Evolutionary conservation across 169 alveolate genomes (phyloP), one percentile per base, ranked within the genome.

Genomic region (Cardiosporidium cionae): DNA sequence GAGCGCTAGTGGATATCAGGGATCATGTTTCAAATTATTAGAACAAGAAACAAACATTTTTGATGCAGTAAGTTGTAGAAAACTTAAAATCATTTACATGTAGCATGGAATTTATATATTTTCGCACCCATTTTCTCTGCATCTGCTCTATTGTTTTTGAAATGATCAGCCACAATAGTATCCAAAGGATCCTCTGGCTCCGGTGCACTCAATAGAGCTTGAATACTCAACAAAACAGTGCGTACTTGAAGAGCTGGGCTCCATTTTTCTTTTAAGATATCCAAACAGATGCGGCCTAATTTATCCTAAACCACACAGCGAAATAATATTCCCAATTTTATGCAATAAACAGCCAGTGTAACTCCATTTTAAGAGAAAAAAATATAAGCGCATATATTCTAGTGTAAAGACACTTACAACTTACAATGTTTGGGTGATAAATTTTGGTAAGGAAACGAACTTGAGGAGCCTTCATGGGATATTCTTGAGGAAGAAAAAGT

Each of bases 401-500:
- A 22, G 9, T 1, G 3, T 29, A 0, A 7, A 54, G 16, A 0
- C 29, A 7, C 1, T 16, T 37, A 5, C 0, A 52, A 37, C 86
- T 81, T 80, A 84, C 90, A 63, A 96, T 96, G 86, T 97, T 97
- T 3, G 99, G 99, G 84, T 97, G 99, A 80, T 95, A 97, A 78
- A 97, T 96, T 85, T 94, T 94, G 76, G 99, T 95, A 68, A 90
- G 89, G 84, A 96, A 95, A 44, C 98, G 93, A 25, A 85, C 90
- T 80, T 96, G 94, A 4, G 99, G 99, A 3, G 99, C 98, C 74
- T 92, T 97, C 99, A 95, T 96, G n/a, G 99, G 99, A 78, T 97
- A 97, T 73, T 95, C 97, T 66, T 95, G 98, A 16, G 99, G 98
- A 70, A 97, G 89, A 76, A 93, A 94, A 76, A 97, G 89, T 81